A percentile compares a stretch with the other conserved stretches of the same genome.
phyloP scores from a whole-genome alignment of 2,329 filamentous ascomycete genomes.

The Setomelanomma holmii region DNA sequence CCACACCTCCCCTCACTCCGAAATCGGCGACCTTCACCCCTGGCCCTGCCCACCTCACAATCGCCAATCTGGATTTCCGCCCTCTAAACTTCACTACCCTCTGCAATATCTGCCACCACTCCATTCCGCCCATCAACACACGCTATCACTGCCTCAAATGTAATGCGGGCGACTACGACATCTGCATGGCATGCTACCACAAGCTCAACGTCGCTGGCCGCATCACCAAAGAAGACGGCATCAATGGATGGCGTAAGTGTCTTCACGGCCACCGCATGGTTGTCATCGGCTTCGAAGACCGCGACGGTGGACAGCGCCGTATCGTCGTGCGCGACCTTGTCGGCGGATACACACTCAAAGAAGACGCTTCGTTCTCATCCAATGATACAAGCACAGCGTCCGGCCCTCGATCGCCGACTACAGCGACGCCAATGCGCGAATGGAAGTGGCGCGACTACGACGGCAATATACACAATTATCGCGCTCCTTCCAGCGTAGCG shows the following conservation, averaged over 20 bases:
- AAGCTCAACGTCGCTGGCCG: slow-evolving; percentile 68
- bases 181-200: slow-evolving; percentile 80
- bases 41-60: slow-evolving; percentile 40
- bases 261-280: slow-evolving; percentile 83
- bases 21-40: slow-evolving; percentile 53
- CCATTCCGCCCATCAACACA: slow-evolving; percentile 72
- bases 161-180: slow-evolving; percentile 82
- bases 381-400: too few species aligned
- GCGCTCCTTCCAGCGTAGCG: slow-evolving; percentile 5
- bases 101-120: slow-evolving; percentile 79
- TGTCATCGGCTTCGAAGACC: slow-evolving; percentile 76
- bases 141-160: slow-evolving; percentile 84
- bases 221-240: slow-evolving; percentile 77
- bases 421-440: slow-evolving; percentile 7
- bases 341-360: slow-evolving; percentile 74
- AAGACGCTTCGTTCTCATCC: slow-evolving; percentile 62
- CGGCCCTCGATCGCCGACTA: slow-evolving; percentile 9
- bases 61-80: slow-evolving; percentile 60
- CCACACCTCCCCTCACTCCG: slow-evolving; percentile 50
- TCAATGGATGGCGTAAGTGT: slow-evolving; percentile 84
- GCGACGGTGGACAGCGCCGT: slow-evolving; percentile 70
- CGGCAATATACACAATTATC: slow-evolving; percentile 33
- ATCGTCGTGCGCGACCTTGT: slow-evolving; percentile 75
- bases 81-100: slow-evolving; percentile 75
- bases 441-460: slow-evolving; percentile 48